These are phyloP conservation scores for Nyssa sinensis DNA, from an alignment of 148 eudicot species.

Conservation along the genomic window DNA sequence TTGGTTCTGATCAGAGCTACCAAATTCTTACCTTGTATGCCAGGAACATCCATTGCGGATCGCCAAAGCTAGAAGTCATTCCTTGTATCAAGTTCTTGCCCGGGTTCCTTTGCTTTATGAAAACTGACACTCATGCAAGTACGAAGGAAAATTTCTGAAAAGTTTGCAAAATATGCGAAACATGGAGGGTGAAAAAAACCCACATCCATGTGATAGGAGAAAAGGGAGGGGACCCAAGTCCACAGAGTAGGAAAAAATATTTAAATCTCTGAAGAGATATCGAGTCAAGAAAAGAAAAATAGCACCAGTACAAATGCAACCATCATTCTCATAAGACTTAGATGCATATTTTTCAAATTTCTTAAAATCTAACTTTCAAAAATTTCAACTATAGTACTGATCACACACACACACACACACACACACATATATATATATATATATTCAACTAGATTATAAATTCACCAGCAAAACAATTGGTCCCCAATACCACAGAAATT, in stretches of 20 bases:
- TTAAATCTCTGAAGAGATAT: too few relatives aligned
- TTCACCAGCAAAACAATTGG: not conserved
- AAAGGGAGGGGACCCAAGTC: not conserved
- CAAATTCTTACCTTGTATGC: not conserved
- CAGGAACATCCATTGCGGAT: not conserved
- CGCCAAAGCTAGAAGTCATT: not conserved
- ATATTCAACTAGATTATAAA: too few relatives aligned
- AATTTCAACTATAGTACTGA: not conserved
- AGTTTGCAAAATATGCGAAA: not conserved
- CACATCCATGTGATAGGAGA: too few relatives aligned
- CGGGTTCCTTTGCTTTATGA: not conserved
- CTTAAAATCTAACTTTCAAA: not conserved
- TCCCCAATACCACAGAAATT: not conserved
- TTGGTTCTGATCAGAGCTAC: too few relatives aligned
- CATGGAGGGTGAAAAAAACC: not conserved
- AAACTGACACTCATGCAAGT: not conserved
- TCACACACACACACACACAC: too few relatives aligned
- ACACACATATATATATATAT: too few relatives aligned
- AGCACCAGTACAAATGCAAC: too few relatives aligned
- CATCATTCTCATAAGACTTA: too few relatives aligned
- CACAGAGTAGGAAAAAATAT: too few relatives aligned
- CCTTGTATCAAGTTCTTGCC: not conserved
- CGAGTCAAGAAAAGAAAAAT: too few relatives aligned
- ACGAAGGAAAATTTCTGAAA: too few relatives aligned
- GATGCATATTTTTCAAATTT: not conserved